Percentiles rank a stretch among this genome's conserved stretches.
phyloP scores from a whole-genome alignment of 805 yeast species.

The Yarrowia sp. region DNA sequence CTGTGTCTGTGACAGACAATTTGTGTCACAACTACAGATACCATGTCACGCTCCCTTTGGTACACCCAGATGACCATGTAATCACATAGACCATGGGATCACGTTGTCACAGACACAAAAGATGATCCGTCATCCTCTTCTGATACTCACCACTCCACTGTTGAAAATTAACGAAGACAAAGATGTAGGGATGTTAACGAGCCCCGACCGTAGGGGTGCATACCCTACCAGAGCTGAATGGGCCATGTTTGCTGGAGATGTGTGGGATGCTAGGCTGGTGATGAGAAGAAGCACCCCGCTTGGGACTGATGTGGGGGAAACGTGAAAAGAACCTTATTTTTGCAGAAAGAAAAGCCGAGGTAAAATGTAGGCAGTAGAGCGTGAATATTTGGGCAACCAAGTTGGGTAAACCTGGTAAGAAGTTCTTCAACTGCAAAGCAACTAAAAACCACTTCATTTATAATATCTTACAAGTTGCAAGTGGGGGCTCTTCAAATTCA shows the following conservation, averaged over 20 bases:
- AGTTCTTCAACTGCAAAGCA: no score
- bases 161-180: slow-evolving; percentile 48
- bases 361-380: neutral
- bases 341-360: neutral
- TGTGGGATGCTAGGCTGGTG: neutral
- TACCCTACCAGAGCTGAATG: slow-evolving; percentile 40
- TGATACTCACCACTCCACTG: slow-evolving; percentile 48
- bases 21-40: no score
- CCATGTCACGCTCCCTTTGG: no score
- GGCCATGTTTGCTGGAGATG: slow-evolving; percentile 30
- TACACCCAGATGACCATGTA: neutral
- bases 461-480: no score
- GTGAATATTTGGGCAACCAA: neutral
- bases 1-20: no score
- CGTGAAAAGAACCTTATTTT: slow-evolving; percentile 1
- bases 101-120: neutral
- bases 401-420: no score
- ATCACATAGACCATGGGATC: neutral
- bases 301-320: slow-evolving; percentile 24
- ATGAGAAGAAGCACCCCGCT: slow-evolving; percentile 6
- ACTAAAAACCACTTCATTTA: no score
- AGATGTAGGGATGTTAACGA: slow-evolving; percentile 55
- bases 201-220: slow-evolving; percentile 46
- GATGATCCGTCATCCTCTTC: slow-evolving; percentile 30
- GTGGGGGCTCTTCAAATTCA: neutral